Base-by-base conservation (phyloP, 768 basidiomycete species). In the Pleurotus citrinopileatus region DNA sequence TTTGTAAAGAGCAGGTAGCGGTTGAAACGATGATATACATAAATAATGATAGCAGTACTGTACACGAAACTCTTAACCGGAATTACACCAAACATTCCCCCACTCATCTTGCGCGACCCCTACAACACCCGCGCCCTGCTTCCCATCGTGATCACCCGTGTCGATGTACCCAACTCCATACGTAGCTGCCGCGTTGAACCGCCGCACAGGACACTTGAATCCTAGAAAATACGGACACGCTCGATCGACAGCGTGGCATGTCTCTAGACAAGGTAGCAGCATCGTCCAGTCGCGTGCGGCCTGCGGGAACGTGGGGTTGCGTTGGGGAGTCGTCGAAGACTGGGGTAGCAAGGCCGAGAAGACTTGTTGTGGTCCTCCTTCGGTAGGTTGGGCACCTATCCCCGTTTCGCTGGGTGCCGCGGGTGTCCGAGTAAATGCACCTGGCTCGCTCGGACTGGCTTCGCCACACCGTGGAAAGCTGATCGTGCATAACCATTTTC, bases 101-200 rank as follows among this genome's bases (percentile, higher is more conserved):
- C 74, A 91, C 51, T 61, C 65, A 66, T 92, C 89, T 63, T 85
- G 81, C 22, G 80, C 72, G 4, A 53, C 65, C 0, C 86, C 85
- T 0, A 83, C 79, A 12, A 61, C 50, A 2, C 89, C 89, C 3
- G 67, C 64, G 0, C 75, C 76, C 43, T 76, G 58, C 32, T 70
- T 72, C 0, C 81, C 82, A 5, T 69, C 70, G 23, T 23, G n/a
- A 32, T 73, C 68, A 5, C 69, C 73, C 25, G 73, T 71, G 62
- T 93, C 90, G 10, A 89, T 71, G 61, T 77, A 91, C 0, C 90
- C 90, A 15, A 91, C 81, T 2, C 86, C 91, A 61, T 93, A 92
- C 64, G 86, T 90, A 38, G 65, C 65, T 3, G 68, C 75, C 0
- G 89, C 89, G 55, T 86, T 89, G 61, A 86, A 86, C 29, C 66